Evolutionary conservation across 78 protist species (phyloP).

Genomic region (Parvularia atlantis): DNA sequence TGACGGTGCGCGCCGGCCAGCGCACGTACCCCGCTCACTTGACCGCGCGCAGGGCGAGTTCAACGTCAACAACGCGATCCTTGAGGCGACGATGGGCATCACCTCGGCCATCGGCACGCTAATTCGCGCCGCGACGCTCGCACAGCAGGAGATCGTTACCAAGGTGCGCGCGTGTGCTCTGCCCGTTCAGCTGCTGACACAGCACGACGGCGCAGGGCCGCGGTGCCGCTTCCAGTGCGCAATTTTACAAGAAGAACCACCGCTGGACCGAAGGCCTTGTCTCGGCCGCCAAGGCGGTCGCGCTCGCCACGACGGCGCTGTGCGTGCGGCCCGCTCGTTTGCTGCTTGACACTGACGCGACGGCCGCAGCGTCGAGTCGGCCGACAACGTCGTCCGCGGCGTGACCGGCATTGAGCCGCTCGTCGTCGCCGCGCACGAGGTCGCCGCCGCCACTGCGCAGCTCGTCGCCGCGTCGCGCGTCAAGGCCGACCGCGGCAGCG

Average conservation of each 20-base stretch:
- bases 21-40: too few species aligned
- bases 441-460: conserved; percentile 22
- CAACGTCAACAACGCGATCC: too few species aligned
- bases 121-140: not conserved
- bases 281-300: conserved; percentile 16
- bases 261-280: conserved; percentile 37
- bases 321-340: not conserved
- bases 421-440: conserved; percentile 21
- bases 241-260: conserved; percentile 24
- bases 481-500: not conserved
- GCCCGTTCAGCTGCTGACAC: not conserved
- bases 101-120: too few species aligned
- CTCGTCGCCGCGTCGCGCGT: conserved; percentile 18
- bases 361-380: conserved; percentile 15
- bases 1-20: too few species aligned
- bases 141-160: conserved; percentile 15
- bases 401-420: conserved; percentile 9
- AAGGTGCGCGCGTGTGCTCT: not conserved
- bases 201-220: conserved; percentile 15
- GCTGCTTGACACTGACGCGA: not conserved
- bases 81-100: too few species aligned
- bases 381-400: conserved; percentile 10
- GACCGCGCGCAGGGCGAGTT: too few species aligned
- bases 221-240: conserved; percentile 1
- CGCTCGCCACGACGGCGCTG: not conserved